Evolutionary conservation across 2,329 filamentous ascomycete genomes (phyloP), one percentile per base, ranked within the genome.

Genomic region (Fusarium sp.): DNA sequence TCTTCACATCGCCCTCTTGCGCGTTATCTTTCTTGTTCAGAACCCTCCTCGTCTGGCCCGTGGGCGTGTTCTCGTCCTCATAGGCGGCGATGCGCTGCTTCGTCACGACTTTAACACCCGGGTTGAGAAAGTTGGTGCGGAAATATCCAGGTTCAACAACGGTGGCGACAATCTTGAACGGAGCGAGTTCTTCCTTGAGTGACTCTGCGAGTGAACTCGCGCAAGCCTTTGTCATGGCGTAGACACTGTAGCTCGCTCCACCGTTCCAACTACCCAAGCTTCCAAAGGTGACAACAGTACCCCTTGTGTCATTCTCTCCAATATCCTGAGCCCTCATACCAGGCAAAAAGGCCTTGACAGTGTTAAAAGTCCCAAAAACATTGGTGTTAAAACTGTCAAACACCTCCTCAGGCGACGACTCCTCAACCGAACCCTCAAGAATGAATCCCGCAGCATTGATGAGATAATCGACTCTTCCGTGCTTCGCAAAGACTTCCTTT

Each of bases 1-100:
- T 91, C 20, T 79, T 80, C 4, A 89, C 84, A 76, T 92, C 89
- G 0, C 90, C 90, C 0, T 82, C 85, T 81, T 92, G 89, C 0
- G 86, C 85, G 18, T 86, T 83, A 69, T 90, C 81, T 13, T 80
- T 79, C 4, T 52, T 48, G 4, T 79, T 78, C 35, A 89, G 68
- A 4, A 65, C 48, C 20, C 71, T 77, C 61, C 84, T 73, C 31
- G 65, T 59, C 52, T 74, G 60, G 0, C 81, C 82, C 10, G 81
- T 76, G 0, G 83, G 77, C 27, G 80, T 82, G 3, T 14, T 43
- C 63, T 78, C 79, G 8, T 80, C 80, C 2, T 78, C 74, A 59
- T 83, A 84, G 0, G 75, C 81, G 7, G 82, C 81, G 4, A 82
- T 74, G 0, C 83, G 79, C 16, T 82, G 78, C 56, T 79, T 68